These are phyloP conservation scores for Fusarium sarcochroum DNA, from an alignment of 2,329 filamentous ascomycete genomes.

Conservation along the genomic window DNA sequence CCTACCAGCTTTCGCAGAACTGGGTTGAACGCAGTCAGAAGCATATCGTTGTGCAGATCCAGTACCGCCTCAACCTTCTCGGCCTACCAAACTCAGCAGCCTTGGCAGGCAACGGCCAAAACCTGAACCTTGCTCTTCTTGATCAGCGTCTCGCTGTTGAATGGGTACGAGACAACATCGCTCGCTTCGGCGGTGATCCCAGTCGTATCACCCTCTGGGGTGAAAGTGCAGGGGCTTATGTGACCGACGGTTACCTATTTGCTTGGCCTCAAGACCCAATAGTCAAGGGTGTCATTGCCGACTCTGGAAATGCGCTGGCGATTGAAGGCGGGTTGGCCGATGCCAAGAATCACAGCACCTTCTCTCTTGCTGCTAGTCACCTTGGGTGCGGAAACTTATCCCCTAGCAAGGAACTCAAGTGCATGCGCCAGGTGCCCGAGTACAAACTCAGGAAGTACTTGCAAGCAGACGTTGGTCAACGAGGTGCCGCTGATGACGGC, in stretches of 20 bases:
- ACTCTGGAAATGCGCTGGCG: constrained; percentile 37
- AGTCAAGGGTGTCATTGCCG: constrained; percentile 32
- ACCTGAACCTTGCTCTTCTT: constrained; percentile 35
- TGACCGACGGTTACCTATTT: constrained; percentile 35
- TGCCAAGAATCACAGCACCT: constrained; percentile 21
- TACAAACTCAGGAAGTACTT: constrained; percentile 25
- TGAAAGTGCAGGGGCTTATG: constrained; percentile 36
- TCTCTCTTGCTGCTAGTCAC: constrained; percentile 16
- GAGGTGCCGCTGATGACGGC: constrained; percentile 36
- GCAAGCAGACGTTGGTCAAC: constrained; percentile 22
- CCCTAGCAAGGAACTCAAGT: constrained; percentile 13
- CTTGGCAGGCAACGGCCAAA: background rate
- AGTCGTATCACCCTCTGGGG: constrained; percentile 39
- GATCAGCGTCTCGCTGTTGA: constrained; percentile 41
- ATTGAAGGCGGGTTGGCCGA: constrained; percentile 18
- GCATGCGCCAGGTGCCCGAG: constrained; percentile 26
- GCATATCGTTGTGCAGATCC: constrained; percentile 36
- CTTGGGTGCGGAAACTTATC: constrained; percentile 13
- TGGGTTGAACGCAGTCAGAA: constrained; percentile 40
- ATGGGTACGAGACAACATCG: constrained; percentile 39
- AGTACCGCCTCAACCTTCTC: constrained; percentile 37
- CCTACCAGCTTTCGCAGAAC: constrained; percentile 26
- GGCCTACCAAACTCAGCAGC: constrained; percentile 31
- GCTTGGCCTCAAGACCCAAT: constrained; percentile 33
- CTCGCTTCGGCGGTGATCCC: constrained; percentile 36